Percentiles rank a stretch among this genome's conserved stretches.
Evolutionary conservation across 768 basidiomycete genomes (phyloP).

Genomic region (Daedalea quercina): DNA sequence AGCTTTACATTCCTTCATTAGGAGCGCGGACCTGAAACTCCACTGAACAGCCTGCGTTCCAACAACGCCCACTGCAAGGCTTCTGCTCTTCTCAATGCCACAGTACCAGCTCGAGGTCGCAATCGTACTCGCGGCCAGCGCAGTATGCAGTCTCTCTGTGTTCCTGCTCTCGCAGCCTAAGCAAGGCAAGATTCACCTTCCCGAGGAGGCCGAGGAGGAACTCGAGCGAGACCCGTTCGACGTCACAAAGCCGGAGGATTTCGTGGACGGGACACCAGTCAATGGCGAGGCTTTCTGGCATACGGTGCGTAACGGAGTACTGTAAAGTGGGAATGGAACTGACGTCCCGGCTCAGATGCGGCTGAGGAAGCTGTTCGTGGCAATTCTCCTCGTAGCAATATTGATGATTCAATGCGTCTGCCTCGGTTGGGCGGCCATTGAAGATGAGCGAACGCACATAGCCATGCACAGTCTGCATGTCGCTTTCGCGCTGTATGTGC

Average conservation of each 20-base stretch:
- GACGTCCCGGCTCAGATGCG: conserved; percentile 38
- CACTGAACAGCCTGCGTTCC: no score
- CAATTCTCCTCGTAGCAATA: conserved; percentile 37
- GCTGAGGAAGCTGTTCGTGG: conserved; percentile 47
- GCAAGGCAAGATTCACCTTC: conserved; percentile 49
- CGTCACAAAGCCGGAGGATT: conserved; percentile 67
- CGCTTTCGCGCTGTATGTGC: conserved; percentile 52
- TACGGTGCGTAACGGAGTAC: conserved; percentile 30
- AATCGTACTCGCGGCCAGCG: conserved; percentile 35
- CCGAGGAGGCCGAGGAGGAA: conserved; percentile 16
- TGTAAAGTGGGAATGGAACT: neutral
- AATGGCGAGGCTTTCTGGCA: conserved; percentile 55
- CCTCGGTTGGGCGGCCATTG: conserved; percentile 47
- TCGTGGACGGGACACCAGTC: conserved; percentile 60
- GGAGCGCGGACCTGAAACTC: no score
- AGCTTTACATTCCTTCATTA: no score
- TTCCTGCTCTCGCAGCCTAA: conserved; percentile 33
- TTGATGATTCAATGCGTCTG: conserved; percentile 45
- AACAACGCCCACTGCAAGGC: no score
- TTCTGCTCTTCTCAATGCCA: conserved; percentile 35
- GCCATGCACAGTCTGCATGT: conserved; percentile 38
- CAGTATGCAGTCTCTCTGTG: conserved; percentile 37
- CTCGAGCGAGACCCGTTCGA: conserved; percentile 51
- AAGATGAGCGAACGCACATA: conserved; percentile 21
- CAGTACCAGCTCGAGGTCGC: conserved; percentile 54